Base-by-base conservation (phyloP, 768 basidiomycete genomes). In the Hortiboletus flavorubellus region DNA sequence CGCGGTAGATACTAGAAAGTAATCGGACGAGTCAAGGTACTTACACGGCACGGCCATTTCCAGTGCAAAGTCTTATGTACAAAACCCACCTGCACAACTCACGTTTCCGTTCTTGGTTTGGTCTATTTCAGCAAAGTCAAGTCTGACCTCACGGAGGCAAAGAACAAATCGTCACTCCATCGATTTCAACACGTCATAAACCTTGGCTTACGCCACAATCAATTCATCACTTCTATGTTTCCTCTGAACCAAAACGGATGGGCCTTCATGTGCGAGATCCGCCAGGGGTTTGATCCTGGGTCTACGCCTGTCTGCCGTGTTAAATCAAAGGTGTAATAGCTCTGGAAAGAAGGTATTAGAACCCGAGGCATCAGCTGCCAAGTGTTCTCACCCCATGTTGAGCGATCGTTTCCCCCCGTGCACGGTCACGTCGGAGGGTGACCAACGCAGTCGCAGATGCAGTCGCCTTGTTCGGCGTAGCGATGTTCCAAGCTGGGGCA, bases 191-290 rank as follows among this genome's bases (percentile, higher is more conserved):
- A 30, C 35, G 40, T 26, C 31, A 40, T 31, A 47, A 51, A 59
- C 46, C 29, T 23, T 11, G 31, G 38, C 31, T 50, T 50, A 40
- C 47, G 46, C 34, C 26, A 49, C 49, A 15, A 51, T 55, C 51
- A 58, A 51, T 39, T 45, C 60, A 59, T 67, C n/a, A 62, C 65
- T 31, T 69, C 65, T 2, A 46, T 54, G 40, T 65, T 69, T 47
- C 68, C 68, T 43, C 37, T 61, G 41, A 68, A 64, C 67, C 67
- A 67, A 50, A 62, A 62, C 15, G 65, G 67, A 53, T 69, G 67
- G 15, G 50, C 58, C 33, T 64, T 68, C 62, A 67, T 59, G 39
- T 61, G 58, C 40, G 59, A 56, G 34, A 68, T 63, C 50, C 67
- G 53, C 67, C 63, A 69, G 15, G 67, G 62, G 18, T 68, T 66